phyloP scores from a whole-genome alignment of 73 alveolate genomes.

The Uronychia binucleata region DNA sequence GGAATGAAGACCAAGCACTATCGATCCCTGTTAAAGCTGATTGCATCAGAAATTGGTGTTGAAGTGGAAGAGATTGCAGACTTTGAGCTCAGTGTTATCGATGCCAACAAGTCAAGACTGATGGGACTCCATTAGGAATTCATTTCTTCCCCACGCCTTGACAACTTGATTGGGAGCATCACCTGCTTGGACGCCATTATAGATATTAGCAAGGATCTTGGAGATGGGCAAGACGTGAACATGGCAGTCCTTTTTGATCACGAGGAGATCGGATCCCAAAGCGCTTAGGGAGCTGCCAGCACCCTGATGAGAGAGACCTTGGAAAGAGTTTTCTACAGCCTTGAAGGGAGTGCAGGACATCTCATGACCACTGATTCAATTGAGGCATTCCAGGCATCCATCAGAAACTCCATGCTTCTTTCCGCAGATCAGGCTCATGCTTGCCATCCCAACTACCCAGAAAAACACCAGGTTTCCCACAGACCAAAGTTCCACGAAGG shows the following conservation, averaged over 20 bases:
- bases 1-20: conserved; percentile 88
- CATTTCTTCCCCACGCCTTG: conserved; percentile 92
- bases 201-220: conserved; percentile 29
- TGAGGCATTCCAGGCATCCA: conserved; percentile 75
- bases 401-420: conserved; percentile 79
- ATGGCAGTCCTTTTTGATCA: conserved; percentile 91
- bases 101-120: conserved; percentile 84
- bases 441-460: conserved; percentile 95
- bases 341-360: conserved; percentile 12
- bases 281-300: conserved; percentile 96
- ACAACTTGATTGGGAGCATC: conserved; percentile 89
- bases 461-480: conserved; percentile 91
- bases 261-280: conserved; percentile 96
- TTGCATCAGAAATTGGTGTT: conserved; percentile 75
- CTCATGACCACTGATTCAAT: conserved; percentile 28
- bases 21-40: conserved; percentile 73
- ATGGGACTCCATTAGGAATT: conserved; percentile 96
- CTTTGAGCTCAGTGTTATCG: conserved; percentile 91
- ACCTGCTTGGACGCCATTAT: conserved; percentile 90
- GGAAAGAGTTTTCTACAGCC: conserved; percentile 79
- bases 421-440: conserved; percentile 99
- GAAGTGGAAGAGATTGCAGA: conserved; percentile 84
- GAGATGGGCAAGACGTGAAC: conserved; percentile 64
- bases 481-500: conserved; percentile 93
- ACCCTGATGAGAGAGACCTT: conserved; percentile 80